Percentiles rank a stretch among this genome's conserved stretches.
These are phyloP conservation scores for Lathyrus sativus DNA, from an alignment of 306 rosid species.

Conservation along the genomic window DNA sequence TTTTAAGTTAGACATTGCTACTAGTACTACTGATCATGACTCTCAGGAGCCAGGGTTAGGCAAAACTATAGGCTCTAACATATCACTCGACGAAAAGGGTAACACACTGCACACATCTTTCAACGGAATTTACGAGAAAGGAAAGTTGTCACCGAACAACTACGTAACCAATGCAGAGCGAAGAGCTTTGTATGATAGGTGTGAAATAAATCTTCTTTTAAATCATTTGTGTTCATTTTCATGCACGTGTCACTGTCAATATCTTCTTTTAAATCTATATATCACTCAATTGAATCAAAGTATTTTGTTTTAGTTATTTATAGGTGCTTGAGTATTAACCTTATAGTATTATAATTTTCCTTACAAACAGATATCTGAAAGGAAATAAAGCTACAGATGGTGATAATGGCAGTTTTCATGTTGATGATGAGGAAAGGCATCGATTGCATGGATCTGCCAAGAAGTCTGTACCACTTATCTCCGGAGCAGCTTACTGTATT, in stretches of 20 bases:
- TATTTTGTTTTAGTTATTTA: no score
- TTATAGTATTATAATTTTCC: neutral
- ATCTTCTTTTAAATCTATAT: no score
- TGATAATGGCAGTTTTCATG: slow-evolving; percentile 36
- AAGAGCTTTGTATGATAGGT: slow-evolving; percentile 68
- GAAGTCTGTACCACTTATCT: slow-evolving; percentile 69
- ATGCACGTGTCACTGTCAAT: no score
- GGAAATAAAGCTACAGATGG: slow-evolving; percentile 48
- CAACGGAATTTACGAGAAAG: slow-evolving; percentile 46
- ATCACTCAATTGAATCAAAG: no score
- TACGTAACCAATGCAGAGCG: slow-evolving; percentile 52
- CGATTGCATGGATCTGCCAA: slow-evolving; percentile 57
- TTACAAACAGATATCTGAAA: slow-evolving; percentile 57
- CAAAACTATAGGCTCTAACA: slow-evolving; percentile 35
- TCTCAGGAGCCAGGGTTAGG: slow-evolving; percentile 52
- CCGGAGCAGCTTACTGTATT: slow-evolving; percentile 84
- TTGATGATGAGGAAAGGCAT: slow-evolving; percentile 56
- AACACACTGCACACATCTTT: slow-evolving; percentile 36
- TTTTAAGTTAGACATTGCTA: slow-evolving; percentile 50
- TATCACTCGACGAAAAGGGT: slow-evolving; percentile 31
- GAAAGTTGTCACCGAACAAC: slow-evolving; percentile 42
- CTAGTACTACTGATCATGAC: slow-evolving; percentile 42
- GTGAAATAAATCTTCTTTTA: neutral
- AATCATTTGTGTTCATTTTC: no score
- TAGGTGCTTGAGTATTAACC: no score